These are phyloP conservation scores for Musa beccarii DNA, from an alignment of 176 grass and related monocot species.

Conservation along the genomic window DNA sequence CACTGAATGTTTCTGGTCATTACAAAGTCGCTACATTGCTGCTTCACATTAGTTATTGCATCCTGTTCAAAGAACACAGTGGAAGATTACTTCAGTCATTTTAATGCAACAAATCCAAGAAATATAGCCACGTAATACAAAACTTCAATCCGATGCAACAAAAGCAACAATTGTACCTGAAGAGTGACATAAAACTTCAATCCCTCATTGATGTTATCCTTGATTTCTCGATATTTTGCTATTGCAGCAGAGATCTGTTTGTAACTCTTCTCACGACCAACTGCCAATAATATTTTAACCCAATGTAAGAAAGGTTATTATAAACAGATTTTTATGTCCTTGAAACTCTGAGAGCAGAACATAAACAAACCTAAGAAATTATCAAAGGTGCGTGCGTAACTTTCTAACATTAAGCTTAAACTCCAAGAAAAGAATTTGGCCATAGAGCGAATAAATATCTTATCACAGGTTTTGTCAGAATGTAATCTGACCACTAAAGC, in stretches of 20 bases:
- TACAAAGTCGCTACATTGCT: slow-evolving; percentile 85
- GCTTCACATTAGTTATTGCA: slow-evolving; percentile 72
- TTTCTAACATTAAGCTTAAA: too few relatives aligned
- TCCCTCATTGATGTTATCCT: slow-evolving; percentile 84
- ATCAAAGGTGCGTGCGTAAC: too few relatives aligned
- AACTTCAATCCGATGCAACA: neutral
- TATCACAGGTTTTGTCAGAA: too few relatives aligned
- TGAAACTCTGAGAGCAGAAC: too few relatives aligned
- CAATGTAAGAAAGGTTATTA: neutral
- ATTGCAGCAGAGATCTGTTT: slow-evolving; percentile 79
- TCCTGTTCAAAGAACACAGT: slow-evolving; percentile 41
- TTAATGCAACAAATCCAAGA: neutral
- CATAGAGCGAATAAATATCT: too few relatives aligned
- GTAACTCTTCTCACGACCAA: slow-evolving; percentile 82
- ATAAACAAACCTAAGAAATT: too few relatives aligned
- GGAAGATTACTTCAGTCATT: neutral
- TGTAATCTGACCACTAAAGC: too few relatives aligned
- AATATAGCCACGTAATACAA: neutral
- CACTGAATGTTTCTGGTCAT: slow-evolving; percentile 92
- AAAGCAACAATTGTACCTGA: slow-evolving; percentile 45
- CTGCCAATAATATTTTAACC: slow-evolving; percentile 32
- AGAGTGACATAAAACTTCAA: slow-evolving; percentile 86
- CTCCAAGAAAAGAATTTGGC: too few relatives aligned
- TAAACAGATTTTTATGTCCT: neutral
- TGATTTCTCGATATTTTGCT: slow-evolving; percentile 77